Base-by-base conservation (phyloP, 495 filamentous ascomycete species). In the Aspergillus avenaceus region DNA sequence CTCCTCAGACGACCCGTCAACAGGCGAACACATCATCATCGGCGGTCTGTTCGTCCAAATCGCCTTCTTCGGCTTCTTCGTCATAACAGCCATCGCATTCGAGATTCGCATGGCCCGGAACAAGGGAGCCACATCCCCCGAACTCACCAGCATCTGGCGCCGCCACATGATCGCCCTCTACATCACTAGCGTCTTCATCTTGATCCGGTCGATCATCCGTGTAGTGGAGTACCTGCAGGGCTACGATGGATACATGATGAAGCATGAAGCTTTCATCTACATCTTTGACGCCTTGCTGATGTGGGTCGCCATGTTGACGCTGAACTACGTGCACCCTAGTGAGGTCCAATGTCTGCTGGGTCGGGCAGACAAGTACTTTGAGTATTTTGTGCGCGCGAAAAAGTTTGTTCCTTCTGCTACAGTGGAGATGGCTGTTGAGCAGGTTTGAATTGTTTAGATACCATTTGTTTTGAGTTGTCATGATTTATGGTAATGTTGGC, bases 201-300 rank as follows among this genome's bases (percentile, higher is more conserved):
- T 88, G 45, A 55, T 86, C 2, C 76, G 86, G 5, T 80, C 72
- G 7, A 49, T 87, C 6, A 79, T 86, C 55, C 73, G 85, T 21
- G 69, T 84, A 16, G 64, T 84, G 11, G 86, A 88, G 66, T 89
- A 83, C 47, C 19, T 76, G 0, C 65, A 79, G 60, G 84, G 85
- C 0, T 61, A 75, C 28, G 65, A 72, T 9, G 81, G 82, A 6
- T 73, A 65, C 50, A 25, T 81, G 23, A 58, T 84, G 52, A 56
- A 43, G 14, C 69, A 80, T 32, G 84, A 88, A 64, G 75, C 71
- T 41, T 79, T 78, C 49, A 57, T 87, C 45, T 88, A 86, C 56
- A 55, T 83, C 3, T 86, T 87, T 52, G 84, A 89, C 58, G 67
- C 74, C 12, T 38, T 73, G 36, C 53, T 81, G 36, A 87, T 89